Evolutionary conservation across 495 filamentous ascomycete genomes (phyloP).

Genomic region (Penicillium atrosanguineum): DNA sequence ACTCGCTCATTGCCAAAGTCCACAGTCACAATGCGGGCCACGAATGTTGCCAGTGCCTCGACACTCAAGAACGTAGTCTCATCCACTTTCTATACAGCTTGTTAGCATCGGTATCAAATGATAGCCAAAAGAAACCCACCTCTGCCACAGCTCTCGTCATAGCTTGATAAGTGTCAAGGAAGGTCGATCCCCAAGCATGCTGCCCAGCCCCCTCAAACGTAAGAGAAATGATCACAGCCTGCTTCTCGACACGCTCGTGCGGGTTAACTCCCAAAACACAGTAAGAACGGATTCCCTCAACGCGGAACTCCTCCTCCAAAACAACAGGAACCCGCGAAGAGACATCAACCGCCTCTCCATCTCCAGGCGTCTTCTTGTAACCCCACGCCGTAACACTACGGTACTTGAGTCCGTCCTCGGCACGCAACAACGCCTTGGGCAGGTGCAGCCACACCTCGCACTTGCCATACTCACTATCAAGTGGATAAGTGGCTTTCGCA

Average conservation of each 20-base stretch:
- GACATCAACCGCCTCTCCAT: constrained; percentile 11
- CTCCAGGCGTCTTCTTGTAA: constrained; percentile 22
- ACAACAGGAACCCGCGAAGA: constrained; percentile 32
- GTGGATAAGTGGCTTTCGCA: constrained; percentile 11
- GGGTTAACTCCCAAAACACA: constrained; percentile 57
- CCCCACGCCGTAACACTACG: constrained; percentile 42
- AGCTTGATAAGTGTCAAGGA: constrained; percentile 43
- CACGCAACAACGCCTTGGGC: constrained; percentile 43
- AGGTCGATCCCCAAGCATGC: constrained; percentile 38
- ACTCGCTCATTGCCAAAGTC: constrained; percentile 51
- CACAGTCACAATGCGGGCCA: constrained; percentile 52
- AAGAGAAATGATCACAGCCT: constrained; percentile 52
- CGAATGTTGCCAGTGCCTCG: constrained; percentile 53
- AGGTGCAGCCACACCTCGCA: constrained; percentile 43
- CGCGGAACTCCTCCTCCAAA: constrained; percentile 44
- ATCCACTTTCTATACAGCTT: constrained; percentile 44
- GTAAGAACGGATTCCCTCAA: constrained; percentile 45
- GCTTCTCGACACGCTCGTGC: constrained; percentile 57
- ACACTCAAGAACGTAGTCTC: constrained; percentile 54
- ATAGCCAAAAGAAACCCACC: constrained; percentile 25
- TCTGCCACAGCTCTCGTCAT: constrained; percentile 46
- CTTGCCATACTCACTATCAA: constrained; percentile 34
- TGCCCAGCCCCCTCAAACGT: constrained; percentile 44
- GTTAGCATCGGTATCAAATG: neutral
- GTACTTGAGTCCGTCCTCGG: constrained; percentile 41